phyloP scores from a whole-genome alignment of 306 rosid genomes.

The Cucurbita moschata region DNA sequence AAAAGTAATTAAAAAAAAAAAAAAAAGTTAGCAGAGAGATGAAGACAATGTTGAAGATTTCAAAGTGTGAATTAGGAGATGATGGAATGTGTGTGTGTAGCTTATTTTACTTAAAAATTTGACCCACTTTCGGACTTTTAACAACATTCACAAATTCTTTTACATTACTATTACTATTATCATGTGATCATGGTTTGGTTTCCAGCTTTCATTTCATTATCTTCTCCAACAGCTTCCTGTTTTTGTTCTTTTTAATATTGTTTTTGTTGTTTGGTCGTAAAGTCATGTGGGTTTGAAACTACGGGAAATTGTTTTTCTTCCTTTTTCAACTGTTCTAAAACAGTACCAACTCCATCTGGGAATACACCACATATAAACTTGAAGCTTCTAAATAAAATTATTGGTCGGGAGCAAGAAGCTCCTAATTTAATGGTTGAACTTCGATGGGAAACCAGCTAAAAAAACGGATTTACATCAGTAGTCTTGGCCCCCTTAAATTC shows the following conservation, averaged over 20 bases:
- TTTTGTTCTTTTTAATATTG: not conserved
- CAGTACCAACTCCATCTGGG: not conserved
- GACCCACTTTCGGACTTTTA: not conserved
- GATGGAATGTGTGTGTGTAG: constrained; percentile 1
- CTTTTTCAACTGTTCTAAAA: not conserved
- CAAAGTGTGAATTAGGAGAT: not conserved
- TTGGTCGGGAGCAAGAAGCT: not conserved
- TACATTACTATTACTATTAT: not conserved
- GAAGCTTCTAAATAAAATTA: not conserved
- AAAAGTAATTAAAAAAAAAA: not conserved
- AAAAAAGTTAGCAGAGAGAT: not conserved
- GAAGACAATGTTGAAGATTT: constrained; percentile 2
- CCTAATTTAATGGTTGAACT: too few species aligned
- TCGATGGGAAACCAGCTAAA: too few species aligned
- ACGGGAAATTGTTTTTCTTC: not conserved
- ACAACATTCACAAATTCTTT: not conserved
- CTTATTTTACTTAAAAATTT: constrained; percentile 2
- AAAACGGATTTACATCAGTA: too few species aligned
- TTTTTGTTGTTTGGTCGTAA: not conserved
- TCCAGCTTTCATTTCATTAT: constrained; percentile 9
- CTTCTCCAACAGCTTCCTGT: not conserved
- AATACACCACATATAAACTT: not conserved
- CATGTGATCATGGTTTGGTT: not conserved
- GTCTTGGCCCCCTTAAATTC: too few species aligned
- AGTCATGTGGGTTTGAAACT: not conserved